Evolutionary conservation across 2,329 filamentous ascomycete genomes (phyloP).

Genomic region (Exophiala spinifera): DNA sequence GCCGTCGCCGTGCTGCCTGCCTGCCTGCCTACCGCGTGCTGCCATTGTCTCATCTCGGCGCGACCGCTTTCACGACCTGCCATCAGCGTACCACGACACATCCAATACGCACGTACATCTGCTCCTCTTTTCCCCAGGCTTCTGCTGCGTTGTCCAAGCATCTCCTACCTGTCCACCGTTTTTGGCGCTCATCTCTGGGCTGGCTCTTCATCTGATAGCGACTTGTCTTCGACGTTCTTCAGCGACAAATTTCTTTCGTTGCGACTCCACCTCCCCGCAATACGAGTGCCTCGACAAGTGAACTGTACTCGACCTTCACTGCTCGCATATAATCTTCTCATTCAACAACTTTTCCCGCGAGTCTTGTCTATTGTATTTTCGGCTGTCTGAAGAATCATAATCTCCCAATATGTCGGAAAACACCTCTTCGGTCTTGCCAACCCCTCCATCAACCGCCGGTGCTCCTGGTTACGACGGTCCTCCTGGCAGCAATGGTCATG

Average conservation of each 20-base stretch:
- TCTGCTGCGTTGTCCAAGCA: constrained; percentile 16
- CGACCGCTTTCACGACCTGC: constrained; percentile 20
- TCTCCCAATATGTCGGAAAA: constrained; percentile 69
- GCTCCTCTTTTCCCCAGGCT: constrained; percentile 10
- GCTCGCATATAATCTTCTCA: not conserved
- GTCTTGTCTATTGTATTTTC: constrained; percentile 13
- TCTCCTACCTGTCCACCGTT: constrained; percentile 19
- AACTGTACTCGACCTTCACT: constrained; percentile 11
- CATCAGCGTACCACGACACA: constrained; percentile 1
- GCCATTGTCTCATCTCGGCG: constrained; percentile 13
- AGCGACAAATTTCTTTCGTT: constrained; percentile 16
- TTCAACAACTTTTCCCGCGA: not conserved
- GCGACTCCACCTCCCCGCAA: constrained; percentile 13
- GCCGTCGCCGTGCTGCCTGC: constrained; percentile 9
- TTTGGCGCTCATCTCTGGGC: constrained; percentile 20
- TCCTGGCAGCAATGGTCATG: constrained; percentile 62
- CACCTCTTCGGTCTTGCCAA: constrained; percentile 59
- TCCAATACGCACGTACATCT: constrained; percentile 5
- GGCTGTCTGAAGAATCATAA: constrained; percentile 11
- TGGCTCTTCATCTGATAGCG: constrained; percentile 27
- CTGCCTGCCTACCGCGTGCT: not conserved
- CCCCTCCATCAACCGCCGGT: constrained; percentile 66
- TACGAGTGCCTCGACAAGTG: constrained; percentile 5
- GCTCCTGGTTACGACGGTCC: constrained; percentile 73
- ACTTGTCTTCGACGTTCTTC: constrained; percentile 20